Percentiles rank a stretch among this genome's conserved stretches.
Evolutionary conservation across 345 rosid species (phyloP).

Genomic region (Turnera subulata): DNA sequence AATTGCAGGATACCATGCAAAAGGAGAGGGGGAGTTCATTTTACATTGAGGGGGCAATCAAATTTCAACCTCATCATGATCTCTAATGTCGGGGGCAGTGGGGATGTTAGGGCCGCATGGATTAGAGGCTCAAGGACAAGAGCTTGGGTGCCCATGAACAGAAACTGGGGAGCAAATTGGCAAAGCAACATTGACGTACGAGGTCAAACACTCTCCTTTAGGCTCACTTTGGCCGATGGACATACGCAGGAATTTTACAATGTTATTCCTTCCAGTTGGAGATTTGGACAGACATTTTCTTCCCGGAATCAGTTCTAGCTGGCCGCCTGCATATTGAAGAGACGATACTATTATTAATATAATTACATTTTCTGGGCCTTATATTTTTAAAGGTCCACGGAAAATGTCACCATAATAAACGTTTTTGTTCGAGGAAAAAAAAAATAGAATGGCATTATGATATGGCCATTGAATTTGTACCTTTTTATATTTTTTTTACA

Average conservation of each 20-base stretch:
- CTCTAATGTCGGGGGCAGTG: constrained; percentile 69
- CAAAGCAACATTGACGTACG: constrained; percentile 54
- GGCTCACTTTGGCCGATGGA: constrained; percentile 50
- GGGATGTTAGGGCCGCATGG: constrained; percentile 60
- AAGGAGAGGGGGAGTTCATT: constrained; percentile 74
- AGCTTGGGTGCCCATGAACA: constrained; percentile 51
- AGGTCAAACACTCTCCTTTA: constrained; percentile 53
- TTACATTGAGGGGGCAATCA: constrained; percentile 72
- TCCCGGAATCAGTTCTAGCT: constrained; percentile 48
- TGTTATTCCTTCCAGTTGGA: constrained; percentile 62
- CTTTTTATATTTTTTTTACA: too few relatives aligned
- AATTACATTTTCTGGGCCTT: too few relatives aligned
- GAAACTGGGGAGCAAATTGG: constrained; percentile 88
- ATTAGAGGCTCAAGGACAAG: constrained; percentile 54
- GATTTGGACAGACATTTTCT: constrained; percentile 74
- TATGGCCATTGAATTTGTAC: too few relatives aligned
- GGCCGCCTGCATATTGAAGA: too few relatives aligned
- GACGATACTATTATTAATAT: too few relatives aligned
- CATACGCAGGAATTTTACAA: constrained; percentile 45
- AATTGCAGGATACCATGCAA: constrained; percentile 57
- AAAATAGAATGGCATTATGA: too few relatives aligned
- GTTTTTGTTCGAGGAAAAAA: too few relatives aligned
- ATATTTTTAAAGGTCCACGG: too few relatives aligned
- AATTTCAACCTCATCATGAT: constrained; percentile 71
- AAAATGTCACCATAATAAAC: too few relatives aligned